Percentiles rank a stretch among this genome's conserved stretches.
These are phyloP conservation scores for Asterophora parasitica DNA, from an alignment of 768 basidiomycete genomes.

Conservation along the genomic window DNA sequence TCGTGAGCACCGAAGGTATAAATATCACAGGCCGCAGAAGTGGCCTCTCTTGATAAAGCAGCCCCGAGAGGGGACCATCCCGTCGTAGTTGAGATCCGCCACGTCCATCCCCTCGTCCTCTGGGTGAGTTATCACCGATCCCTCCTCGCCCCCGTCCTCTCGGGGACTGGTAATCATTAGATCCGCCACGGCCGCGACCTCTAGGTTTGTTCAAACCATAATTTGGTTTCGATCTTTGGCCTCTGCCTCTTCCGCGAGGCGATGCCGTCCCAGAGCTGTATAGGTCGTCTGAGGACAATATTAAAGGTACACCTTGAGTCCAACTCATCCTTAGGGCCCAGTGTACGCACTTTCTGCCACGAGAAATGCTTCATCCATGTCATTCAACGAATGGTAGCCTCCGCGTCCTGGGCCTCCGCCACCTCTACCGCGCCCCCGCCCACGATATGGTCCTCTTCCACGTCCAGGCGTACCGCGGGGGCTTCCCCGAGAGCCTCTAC, in stretches of 20 bases:
- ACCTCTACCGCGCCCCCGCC: slow-evolving; percentile 23
- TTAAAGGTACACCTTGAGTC: slow-evolving; percentile 8
- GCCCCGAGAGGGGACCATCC: slow-evolving; percentile 49
- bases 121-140: slow-evolving; percentile 15
- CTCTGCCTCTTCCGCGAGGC: slow-evolving; percentile 13
- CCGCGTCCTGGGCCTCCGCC: slow-evolving; percentile 19
- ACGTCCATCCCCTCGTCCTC: slow-evolving; percentile 21
- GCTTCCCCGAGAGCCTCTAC: slow-evolving; percentile 14
- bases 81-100: slow-evolving; percentile 28
- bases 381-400: slow-evolving; percentile 20
- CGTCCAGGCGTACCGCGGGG: slow-evolving; percentile 14
- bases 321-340: slow-evolving; percentile 1
- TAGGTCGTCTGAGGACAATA: slow-evolving; percentile 9
- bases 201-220: slow-evolving; percentile 16
- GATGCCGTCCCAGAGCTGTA: slow-evolving; percentile 18
- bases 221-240: slow-evolving; percentile 10
- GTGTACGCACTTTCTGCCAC: slow-evolving; percentile 24
- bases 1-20: slow-evolving; percentile 53
- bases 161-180: slow-evolving; percentile 3
- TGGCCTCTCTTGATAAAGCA: slow-evolving; percentile 56
- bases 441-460: slow-evolving; percentile 17
- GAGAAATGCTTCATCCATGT: slow-evolving; percentile 15
- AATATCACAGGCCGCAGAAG: slow-evolving; percentile 65
- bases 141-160: slow-evolving; percentile 19
- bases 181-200: slow-evolving; percentile 18